Percentiles rank a stretch among this genome's conserved stretches.
These are phyloP conservation scores for Trypanosoma rangeli DNA, from an alignment of 208 protist genomes.

Conservation along the genomic window DNA sequence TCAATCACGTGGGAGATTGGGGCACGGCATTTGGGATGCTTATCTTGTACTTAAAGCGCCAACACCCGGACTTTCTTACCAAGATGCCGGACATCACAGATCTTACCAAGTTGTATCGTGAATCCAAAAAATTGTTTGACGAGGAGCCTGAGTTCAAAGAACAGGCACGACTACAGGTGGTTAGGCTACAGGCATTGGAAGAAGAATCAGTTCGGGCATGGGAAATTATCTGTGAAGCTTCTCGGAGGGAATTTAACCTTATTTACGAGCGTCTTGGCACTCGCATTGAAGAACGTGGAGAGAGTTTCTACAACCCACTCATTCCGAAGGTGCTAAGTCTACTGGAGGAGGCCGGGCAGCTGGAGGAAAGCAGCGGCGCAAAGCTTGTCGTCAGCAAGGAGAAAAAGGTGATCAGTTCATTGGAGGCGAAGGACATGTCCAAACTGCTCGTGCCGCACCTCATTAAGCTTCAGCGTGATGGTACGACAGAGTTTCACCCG, in stretches of 20 bases:
- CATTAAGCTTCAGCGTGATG: constrained; percentile 49
- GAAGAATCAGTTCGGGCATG: constrained; percentile 80
- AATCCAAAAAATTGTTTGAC: constrained; percentile 94
- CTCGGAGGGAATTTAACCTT: constrained; percentile 90
- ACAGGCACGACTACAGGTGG: constrained; percentile 87
- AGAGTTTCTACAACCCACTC: constrained; percentile 96
- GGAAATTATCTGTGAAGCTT: constrained; percentile 94
- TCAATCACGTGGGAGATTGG: constrained; percentile 99
- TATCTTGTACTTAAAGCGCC: constrained; percentile 95
- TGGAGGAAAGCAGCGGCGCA: constrained; percentile 86
- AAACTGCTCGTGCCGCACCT: constrained; percentile 82
- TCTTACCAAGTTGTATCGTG: constrained; percentile 95
- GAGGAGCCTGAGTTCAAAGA: constrained; percentile 93
- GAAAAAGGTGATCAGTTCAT: constrained; percentile 47
- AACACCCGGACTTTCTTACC: constrained; percentile 88
- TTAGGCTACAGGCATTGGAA: constrained; percentile 88
- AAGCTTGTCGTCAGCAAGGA: constrained; percentile 83
- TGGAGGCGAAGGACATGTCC: constrained; percentile 83
- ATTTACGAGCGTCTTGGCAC: constrained; percentile 93
- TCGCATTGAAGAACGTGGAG: constrained; percentile 90
- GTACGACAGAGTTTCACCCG: constrained; percentile 52
- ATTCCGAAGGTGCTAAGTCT: constrained; percentile 85
- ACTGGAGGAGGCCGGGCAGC: constrained; percentile 76
- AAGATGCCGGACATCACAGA: constrained; percentile 92
- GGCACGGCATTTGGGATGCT: constrained; percentile 99